A percentile compares a stretch with the other conserved stretches of the same genome.
Conservation (phyloP, 1,139 yeast genomes). For the Kazachstania sp. region DNA sequence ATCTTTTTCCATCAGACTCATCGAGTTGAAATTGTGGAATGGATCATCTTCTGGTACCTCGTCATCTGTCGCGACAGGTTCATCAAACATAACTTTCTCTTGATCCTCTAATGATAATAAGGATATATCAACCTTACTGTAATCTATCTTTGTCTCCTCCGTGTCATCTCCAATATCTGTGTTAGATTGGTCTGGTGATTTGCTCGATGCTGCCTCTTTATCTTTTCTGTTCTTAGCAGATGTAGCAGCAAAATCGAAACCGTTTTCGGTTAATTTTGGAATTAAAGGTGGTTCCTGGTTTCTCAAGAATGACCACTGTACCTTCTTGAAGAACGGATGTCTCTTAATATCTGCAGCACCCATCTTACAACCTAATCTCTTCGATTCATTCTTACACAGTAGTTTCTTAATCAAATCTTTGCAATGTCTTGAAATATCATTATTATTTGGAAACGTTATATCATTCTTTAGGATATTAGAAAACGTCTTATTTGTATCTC, state of each 20-base stretch:
- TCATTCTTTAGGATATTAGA: slow-evolving; percentile 80
- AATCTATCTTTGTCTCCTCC: neutral
- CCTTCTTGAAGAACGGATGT: slow-evolving; percentile 81
- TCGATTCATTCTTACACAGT: slow-evolving; percentile 77
- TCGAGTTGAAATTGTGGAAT: slow-evolving; percentile 81
- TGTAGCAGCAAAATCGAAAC: slow-evolving; percentile 32
- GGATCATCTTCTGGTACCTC: slow-evolving; percentile 49
- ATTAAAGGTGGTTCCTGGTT: slow-evolving; percentile 93
- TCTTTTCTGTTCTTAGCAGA: slow-evolving; percentile 23
- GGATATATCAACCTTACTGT: neutral
- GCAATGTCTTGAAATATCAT: slow-evolving; percentile 62
- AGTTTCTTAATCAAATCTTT: slow-evolving; percentile 71
- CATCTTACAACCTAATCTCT: slow-evolving; percentile 78
- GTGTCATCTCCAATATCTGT: neutral
- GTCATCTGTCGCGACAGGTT: slow-evolving; percentile 29
- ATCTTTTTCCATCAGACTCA: slow-evolving; percentile 74
- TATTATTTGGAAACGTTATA: slow-evolving; percentile 52
- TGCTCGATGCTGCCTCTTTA: slow-evolving; percentile 7
- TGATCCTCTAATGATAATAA: slow-evolving; percentile 23
- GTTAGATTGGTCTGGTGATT: slow-evolving; percentile 4
- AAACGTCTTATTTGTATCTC: slow-evolving; percentile 79
- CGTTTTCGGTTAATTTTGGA: slow-evolving; percentile 66
- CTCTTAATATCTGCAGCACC: slow-evolving; percentile 93
- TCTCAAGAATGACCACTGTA: slow-evolving; percentile 91
- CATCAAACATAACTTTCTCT: slow-evolving; percentile 36